Conservation (phyloP, 2,329 filamentous ascomycete species). For the Phoma herbarum region DNA sequence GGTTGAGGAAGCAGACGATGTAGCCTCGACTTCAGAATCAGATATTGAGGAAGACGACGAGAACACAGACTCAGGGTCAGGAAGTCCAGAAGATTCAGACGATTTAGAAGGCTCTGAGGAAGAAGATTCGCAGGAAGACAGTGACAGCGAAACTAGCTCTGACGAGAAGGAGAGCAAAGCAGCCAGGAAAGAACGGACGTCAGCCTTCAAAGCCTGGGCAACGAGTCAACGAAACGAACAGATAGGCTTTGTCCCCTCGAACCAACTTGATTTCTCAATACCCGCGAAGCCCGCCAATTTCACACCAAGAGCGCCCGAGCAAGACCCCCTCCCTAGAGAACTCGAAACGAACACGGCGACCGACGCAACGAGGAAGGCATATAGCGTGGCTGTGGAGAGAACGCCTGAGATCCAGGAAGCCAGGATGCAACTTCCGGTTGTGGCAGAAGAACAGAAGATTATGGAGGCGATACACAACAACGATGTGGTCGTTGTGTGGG, state of each 20-base stretch:
- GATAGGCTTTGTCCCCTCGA: constrained; percentile 70
- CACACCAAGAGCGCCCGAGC: constrained; percentile 71
- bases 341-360: constrained; percentile 65
- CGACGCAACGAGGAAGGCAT: constrained; percentile 74
- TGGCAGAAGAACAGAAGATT: constrained; percentile 94
- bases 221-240: constrained; percentile 84
- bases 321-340: constrained; percentile 75
- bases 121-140: constrained; percentile 46
- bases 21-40: constrained; percentile 8
- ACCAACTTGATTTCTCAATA: constrained; percentile 44
- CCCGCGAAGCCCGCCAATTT: constrained; percentile 68
- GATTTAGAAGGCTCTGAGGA: constrained; percentile 48
- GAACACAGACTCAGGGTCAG: constrained; percentile 17
- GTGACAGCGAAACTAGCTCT: constrained; percentile 45
- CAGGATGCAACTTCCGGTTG: constrained; percentile 83
- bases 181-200: constrained; percentile 58
- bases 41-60: constrained; percentile 20
- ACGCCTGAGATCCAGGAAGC: constrained; percentile 77
- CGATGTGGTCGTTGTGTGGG: constrained; percentile 88
- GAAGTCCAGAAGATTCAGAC: constrained; percentile 22
- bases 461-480: constrained; percentile 98
- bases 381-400: constrained; percentile 75
- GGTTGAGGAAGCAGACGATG: neutral
- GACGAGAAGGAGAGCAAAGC: constrained; percentile 50
- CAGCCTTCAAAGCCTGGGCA: constrained; percentile 94